A percentile compares a stretch with the other conserved stretches of the same genome.
Conservation (phyloP, 192 early-diverging fungal genomes). For the Obelidium mucronatum region DNA sequence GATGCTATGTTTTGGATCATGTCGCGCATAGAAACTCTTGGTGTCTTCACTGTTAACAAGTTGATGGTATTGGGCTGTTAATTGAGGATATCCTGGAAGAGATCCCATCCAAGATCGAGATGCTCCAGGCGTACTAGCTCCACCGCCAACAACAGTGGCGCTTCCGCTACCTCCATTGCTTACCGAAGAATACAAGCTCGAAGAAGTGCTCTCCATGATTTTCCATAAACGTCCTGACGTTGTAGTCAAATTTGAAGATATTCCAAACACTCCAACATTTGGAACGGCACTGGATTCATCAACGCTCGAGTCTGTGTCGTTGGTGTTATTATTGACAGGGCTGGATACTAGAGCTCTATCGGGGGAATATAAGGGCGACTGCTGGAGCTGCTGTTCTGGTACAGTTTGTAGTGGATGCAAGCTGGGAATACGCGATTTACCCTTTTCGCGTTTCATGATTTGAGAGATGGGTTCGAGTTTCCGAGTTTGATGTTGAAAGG, state of each 20-base stretch:
- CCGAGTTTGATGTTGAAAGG: too few relatives aligned
- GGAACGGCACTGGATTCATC: neutral
- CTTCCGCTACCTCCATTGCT: too few relatives aligned
- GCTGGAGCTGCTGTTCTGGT: too few relatives aligned
- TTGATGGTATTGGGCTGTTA: neutral
- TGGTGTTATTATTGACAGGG: neutral
- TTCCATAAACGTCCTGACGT: neutral
- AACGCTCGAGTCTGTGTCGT: neutral
- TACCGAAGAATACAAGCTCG: too few relatives aligned
- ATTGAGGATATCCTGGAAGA: neutral
- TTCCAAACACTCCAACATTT: neutral
- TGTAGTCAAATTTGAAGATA: neutral
- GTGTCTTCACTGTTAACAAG: neutral
- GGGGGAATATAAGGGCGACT: too few relatives aligned
- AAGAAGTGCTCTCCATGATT: too few relatives aligned
- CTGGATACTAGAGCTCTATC: neutral
- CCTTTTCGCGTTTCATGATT: too few relatives aligned
- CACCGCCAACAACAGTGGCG: too few relatives aligned
- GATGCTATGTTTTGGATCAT: neutral
- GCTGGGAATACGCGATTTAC: too few relatives aligned
- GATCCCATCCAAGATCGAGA: neutral
- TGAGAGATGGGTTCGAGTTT: too few relatives aligned
- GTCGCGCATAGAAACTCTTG: neutral
- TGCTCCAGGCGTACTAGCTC: too few relatives aligned
- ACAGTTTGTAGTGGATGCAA: too few relatives aligned